Percentiles rank a stretch among this genome's conserved stretches.
Conservation (phyloP, 805 yeast species). For the Kuraishia hungarica region DNA sequence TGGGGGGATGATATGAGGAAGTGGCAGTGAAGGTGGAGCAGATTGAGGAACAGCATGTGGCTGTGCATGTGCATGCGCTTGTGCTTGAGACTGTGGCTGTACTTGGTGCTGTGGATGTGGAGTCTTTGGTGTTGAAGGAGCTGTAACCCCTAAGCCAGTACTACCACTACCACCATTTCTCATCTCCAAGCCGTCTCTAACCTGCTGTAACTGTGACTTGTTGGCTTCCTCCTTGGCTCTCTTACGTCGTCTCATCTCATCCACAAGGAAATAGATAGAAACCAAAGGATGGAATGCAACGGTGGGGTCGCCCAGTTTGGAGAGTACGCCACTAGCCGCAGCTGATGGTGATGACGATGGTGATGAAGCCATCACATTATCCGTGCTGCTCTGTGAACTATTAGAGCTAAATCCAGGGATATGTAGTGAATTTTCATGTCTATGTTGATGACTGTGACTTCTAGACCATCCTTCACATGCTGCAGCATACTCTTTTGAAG, state of each 20-base stretch:
- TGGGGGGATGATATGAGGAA: too few relatives aligned
- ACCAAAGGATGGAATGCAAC: slow-evolving; percentile 81
- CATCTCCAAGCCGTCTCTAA: too few relatives aligned
- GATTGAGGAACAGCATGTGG: not conserved
- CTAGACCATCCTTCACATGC: slow-evolving; percentile 52
- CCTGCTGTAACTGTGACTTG: slow-evolving; percentile 15
- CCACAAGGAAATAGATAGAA: slow-evolving; percentile 79
- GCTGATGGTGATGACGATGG: too few relatives aligned
- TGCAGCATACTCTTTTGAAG: slow-evolving; percentile 56
- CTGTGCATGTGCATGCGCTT: slow-evolving; percentile 22
- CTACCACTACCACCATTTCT: too few relatives aligned
- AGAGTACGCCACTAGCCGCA: too few relatives aligned
- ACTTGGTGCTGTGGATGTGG: slow-evolving; percentile 11
- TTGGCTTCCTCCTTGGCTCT: slow-evolving; percentile 45
- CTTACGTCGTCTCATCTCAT: slow-evolving; percentile 73
- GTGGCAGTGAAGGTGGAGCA: not conserved
- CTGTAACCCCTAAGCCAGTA: too few relatives aligned
- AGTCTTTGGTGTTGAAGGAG: slow-evolving; percentile 4
- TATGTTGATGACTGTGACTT: slow-evolving; percentile 3
- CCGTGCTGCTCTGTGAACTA: slow-evolving; percentile 25
- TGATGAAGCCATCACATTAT: slow-evolving; percentile 5
- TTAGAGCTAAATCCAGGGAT: slow-evolving; percentile 13
- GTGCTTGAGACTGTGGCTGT: slow-evolving; percentile 27
- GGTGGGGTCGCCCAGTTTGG: slow-evolving; percentile 55
- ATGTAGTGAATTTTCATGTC: too few relatives aligned